phyloP scores from a whole-genome alignment of 805 yeast species.

The Metschnikowia peoriensis region DNA sequence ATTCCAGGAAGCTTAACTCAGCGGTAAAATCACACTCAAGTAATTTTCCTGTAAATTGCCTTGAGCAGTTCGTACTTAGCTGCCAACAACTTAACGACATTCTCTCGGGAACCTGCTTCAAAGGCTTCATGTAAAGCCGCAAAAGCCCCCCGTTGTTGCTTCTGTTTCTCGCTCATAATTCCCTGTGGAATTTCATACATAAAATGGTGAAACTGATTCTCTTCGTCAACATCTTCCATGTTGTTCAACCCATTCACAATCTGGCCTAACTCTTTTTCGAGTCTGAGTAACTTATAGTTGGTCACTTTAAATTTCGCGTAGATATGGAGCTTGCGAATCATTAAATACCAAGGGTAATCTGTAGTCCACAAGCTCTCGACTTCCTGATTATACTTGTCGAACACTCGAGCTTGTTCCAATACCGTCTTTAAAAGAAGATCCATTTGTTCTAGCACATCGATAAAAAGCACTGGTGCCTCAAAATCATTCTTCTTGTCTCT shows the following conservation, averaged over 20 bases:
- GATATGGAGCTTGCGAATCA: slow-evolving; percentile 55
- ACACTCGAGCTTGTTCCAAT: slow-evolving; percentile 30
- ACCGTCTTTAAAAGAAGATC: not conserved
- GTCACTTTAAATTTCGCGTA: slow-evolving; percentile 56
- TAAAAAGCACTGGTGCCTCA: slow-evolving; percentile 16
- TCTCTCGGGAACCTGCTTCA: slow-evolving; percentile 8
- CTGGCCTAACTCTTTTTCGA: slow-evolving; percentile 30
- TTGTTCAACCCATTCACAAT: not conserved
- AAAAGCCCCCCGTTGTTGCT: slow-evolving; percentile 15
- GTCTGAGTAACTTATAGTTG: slow-evolving; percentile 48
- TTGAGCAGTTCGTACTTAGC: slow-evolving; percentile 17
- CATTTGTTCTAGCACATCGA: slow-evolving; percentile 25
- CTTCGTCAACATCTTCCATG: slow-evolving; percentile 20
- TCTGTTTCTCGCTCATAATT: not conserved
- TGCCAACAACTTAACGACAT: slow-evolving; percentile 10
- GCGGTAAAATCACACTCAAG: too few relatives aligned
- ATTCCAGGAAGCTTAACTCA: too few relatives aligned
- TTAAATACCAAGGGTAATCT: slow-evolving; percentile 80
- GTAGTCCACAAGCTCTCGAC: slow-evolving; percentile 51
- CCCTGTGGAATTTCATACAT: slow-evolving; percentile 17
- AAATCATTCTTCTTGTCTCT: slow-evolving; percentile 7
- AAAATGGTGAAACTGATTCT: slow-evolving; percentile 9
- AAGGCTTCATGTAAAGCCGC: slow-evolving; percentile 16
- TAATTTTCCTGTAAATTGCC: slow-evolving; percentile 7
- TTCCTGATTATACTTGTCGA: slow-evolving; percentile 47